phyloP scores from a whole-genome alignment of 148 eudicot species.

The Talinum fruticosum region DNA sequence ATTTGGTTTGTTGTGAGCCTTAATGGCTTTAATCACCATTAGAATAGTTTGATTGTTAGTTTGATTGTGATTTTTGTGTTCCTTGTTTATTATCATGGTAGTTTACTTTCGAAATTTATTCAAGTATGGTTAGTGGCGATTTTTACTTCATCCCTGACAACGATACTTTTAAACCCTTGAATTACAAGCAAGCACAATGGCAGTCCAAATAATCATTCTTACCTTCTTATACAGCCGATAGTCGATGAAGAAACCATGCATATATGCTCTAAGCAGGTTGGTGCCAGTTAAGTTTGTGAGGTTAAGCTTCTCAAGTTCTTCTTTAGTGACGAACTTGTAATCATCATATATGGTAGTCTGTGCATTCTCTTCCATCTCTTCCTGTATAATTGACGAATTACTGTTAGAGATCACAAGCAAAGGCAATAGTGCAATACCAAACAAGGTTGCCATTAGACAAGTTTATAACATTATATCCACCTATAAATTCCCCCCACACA shows the following conservation, averaged over 20 bases:
- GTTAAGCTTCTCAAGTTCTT: constrained; percentile 71
- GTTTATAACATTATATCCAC: not conserved
- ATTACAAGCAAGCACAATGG: too few relatives aligned
- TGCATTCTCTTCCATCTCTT: constrained; percentile 84
- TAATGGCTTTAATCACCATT: too few relatives aligned
- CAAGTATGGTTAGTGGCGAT: too few relatives aligned
- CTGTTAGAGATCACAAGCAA: constrained; percentile 7
- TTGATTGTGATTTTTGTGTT: too few relatives aligned
- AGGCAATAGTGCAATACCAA: not conserved
- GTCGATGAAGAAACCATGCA: constrained; percentile 90
- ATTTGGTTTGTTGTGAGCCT: too few relatives aligned
- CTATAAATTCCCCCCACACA: not conserved
- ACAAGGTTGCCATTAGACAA: not conserved
- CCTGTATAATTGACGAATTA: constrained; percentile 43
- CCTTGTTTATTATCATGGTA: too few relatives aligned
- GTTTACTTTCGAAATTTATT: too few relatives aligned
- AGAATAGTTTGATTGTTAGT: too few relatives aligned
- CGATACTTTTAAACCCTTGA: too few relatives aligned
- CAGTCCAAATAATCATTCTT: not conserved
- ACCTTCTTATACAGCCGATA: constrained; percentile 75
- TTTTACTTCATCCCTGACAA: too few relatives aligned
- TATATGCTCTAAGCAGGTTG: constrained; percentile 74
- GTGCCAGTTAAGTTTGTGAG: constrained; percentile 77
- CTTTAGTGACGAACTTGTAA: constrained; percentile 80
- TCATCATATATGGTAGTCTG: constrained; percentile 89